Conservation (phyloP, 2,329 filamentous ascomycete genomes). For the Claviceps lovelessii region DNA sequence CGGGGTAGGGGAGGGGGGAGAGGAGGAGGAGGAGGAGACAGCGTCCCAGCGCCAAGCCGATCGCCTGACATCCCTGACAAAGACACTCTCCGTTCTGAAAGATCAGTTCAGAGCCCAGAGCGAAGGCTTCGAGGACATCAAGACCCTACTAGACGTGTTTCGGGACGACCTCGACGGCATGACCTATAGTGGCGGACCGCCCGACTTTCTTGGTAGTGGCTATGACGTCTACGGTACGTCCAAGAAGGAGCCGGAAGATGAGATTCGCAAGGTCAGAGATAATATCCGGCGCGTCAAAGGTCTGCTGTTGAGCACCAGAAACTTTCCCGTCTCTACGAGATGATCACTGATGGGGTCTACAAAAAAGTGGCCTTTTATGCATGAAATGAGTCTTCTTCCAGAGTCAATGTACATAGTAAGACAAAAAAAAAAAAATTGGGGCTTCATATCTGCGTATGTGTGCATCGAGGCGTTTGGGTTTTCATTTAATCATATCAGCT, state of each 20-base stretch:
- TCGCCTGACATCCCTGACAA: slow-evolving; percentile 28
- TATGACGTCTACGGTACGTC: slow-evolving; percentile 29
- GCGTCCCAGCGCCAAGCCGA: slow-evolving; percentile 25
- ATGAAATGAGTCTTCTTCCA: neutral
- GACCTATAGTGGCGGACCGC: slow-evolving; percentile 28
- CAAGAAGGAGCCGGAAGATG: slow-evolving; percentile 48
- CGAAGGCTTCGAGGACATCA: slow-evolving; percentile 35
- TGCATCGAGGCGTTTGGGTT: neutral
- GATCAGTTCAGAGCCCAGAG: slow-evolving; percentile 30
- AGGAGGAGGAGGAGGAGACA: slow-evolving; percentile 10
- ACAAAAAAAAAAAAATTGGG: neutral
- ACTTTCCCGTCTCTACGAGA: slow-evolving; percentile 43
- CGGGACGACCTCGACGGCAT: slow-evolving; percentile 52
- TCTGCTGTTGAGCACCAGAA: slow-evolving; percentile 58
- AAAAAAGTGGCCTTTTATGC: neutral
- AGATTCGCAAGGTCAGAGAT: slow-evolving; percentile 57
- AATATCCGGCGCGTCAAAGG: slow-evolving; percentile 71
- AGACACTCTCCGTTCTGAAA: slow-evolving; percentile 27
- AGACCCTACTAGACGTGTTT: slow-evolving; percentile 41
- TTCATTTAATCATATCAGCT: neutral
- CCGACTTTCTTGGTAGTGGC: slow-evolving; percentile 20
- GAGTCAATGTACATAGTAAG: neutral
- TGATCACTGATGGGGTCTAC: slow-evolving; percentile 2
- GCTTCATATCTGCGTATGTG: neutral
- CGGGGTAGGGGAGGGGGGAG: neutral